These are phyloP conservation scores for Backusella luteola DNA, from an alignment of 192 early-diverging fungal genomes.

Conservation along the genomic window DNA sequence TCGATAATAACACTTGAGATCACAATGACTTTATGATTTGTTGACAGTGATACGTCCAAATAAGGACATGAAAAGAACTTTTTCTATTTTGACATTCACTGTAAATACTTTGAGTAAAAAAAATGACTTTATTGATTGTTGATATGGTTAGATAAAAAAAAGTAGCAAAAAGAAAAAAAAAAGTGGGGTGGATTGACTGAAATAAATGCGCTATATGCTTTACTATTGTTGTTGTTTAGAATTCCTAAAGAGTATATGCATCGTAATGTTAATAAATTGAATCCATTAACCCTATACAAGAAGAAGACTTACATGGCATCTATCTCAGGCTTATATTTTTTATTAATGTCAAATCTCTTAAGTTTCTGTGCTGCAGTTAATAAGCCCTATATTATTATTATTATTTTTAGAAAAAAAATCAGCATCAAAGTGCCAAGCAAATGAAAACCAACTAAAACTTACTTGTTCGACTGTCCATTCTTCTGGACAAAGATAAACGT, in stretches of 20 bases:
- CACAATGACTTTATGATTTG: background rate
- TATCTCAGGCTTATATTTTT: conserved; percentile 61
- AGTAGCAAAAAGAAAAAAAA: background rate
- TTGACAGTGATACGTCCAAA: background rate
- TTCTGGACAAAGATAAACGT: conserved; percentile 65
- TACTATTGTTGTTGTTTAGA: background rate
- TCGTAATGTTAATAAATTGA: background rate
- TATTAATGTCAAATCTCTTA: conserved; percentile 75
- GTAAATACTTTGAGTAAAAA: background rate
- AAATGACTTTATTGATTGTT: background rate
- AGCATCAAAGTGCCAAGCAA: background rate
- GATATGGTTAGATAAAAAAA: background rate
- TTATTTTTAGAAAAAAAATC: background rate
- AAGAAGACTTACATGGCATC: conserved; percentile 44
- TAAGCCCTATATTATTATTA: conserved; percentile 39
- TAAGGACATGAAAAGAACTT: background rate
- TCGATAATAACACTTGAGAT: background rate
- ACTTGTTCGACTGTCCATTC: conserved; percentile 92
- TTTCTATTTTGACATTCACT: background rate
- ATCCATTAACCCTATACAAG: background rate
- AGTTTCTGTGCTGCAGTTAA: conserved; percentile 97
- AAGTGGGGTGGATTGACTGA: background rate
- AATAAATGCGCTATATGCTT: background rate
- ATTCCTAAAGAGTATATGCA: background rate
- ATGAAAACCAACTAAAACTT: conserved; percentile 28